These are phyloP conservation scores for Ricinus communis DNA, from an alignment of 345 rosid genomes.

Conservation along the genomic window DNA sequence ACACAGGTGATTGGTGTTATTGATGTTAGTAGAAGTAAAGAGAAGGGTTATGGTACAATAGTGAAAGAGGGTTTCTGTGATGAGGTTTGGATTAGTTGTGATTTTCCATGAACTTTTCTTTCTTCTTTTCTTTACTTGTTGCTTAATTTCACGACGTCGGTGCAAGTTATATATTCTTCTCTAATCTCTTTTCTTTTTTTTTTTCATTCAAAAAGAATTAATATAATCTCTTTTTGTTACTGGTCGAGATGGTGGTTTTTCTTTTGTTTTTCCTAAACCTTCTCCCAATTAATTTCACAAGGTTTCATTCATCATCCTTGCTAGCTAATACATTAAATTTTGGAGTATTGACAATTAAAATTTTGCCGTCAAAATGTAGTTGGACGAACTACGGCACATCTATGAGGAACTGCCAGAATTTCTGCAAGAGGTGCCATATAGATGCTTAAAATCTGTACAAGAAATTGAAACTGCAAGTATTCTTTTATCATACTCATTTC, in stretches of 20 bases:
- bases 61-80: constrained; percentile 91
- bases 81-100: constrained; percentile 52
- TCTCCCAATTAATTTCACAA: neutral
- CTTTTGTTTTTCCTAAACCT: neutral
- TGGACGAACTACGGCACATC: constrained; percentile 94
- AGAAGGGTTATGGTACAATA: constrained; percentile 76
- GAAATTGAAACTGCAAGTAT: constrained; percentile 16
- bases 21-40: constrained; percentile 80
- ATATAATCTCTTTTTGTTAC: neutral
- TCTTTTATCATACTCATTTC: constrained; percentile 22
- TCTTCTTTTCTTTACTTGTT: neutral
- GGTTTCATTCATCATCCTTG: neutral
- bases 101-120: neutral
- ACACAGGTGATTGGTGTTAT: constrained; percentile 93
- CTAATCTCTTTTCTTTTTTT: neutral
- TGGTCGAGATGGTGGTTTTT: neutral
- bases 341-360: constrained; percentile 1
- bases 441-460: constrained; percentile 10
- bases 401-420: constrained; percentile 91
- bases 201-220: neutral
- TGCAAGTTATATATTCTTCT: neutral
- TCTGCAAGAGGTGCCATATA: constrained; percentile 66
- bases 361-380: constrained; percentile 38
- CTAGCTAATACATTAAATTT: neutral
- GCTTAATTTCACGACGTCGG: neutral